Conservation (phyloP, 2,329 filamentous ascomycete species). For the Phialophora tarda region DNA sequence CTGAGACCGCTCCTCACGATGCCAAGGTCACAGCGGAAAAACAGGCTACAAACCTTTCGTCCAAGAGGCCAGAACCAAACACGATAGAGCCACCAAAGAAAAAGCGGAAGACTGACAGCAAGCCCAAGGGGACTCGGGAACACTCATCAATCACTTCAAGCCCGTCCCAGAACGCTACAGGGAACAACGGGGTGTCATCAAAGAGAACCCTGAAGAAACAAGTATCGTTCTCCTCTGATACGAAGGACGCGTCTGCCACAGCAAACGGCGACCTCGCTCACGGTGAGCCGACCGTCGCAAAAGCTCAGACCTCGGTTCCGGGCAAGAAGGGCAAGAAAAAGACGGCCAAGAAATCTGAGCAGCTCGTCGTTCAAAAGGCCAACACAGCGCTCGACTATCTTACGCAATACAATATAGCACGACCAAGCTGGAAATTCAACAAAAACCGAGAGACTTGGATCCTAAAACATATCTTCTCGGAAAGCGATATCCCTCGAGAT, state of each 20-base stretch:
- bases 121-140: neutral
- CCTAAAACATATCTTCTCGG: slow-evolving; percentile 79
- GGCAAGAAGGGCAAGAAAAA: slow-evolving; percentile 44
- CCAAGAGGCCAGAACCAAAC: neutral
- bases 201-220: slow-evolving; percentile 33
- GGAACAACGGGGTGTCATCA: slow-evolving; percentile 4
- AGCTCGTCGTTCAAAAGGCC: slow-evolving; percentile 31
- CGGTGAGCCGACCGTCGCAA: slow-evolving; percentile 9
- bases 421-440: slow-evolving; percentile 88
- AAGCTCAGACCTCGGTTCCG: slow-evolving; percentile 28
- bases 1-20: slow-evolving; percentile 5
- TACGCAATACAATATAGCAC: slow-evolving; percentile 72
- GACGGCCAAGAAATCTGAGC: slow-evolving; percentile 39
- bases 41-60: slow-evolving; percentile 11
- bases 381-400: slow-evolving; percentile 64
- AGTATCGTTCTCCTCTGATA: slow-evolving; percentile 69
- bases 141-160: neutral
- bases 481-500: slow-evolving; percentile 72
- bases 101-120: slow-evolving; percentile 23
- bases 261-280: neutral
- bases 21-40: neutral
- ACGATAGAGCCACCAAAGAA: slow-evolving; percentile 29
- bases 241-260: slow-evolving; percentile 57
- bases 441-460: slow-evolving; percentile 88
- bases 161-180: neutral